phyloP scores from a whole-genome alignment of 805 yeast genomes.

The Kazachstania taianensis region DNA sequence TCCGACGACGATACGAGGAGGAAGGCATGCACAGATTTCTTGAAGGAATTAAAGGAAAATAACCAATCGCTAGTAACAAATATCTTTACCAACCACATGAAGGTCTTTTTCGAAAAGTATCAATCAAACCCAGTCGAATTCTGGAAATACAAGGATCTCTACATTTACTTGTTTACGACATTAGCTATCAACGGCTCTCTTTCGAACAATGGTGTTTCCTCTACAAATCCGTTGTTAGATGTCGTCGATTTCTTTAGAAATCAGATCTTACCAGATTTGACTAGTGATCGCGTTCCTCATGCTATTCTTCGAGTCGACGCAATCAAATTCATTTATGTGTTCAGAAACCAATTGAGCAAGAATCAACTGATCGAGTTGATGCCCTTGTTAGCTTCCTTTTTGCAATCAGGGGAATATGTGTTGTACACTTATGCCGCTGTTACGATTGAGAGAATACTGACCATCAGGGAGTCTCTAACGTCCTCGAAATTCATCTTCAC shows the following conservation, averaged over 20 bases:
- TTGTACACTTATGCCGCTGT: conserved; percentile 91
- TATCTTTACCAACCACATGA: conserved; percentile 63
- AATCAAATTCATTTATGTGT: conserved; percentile 77
- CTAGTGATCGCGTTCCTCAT: conserved; percentile 40
- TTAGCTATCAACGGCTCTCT: conserved; percentile 85
- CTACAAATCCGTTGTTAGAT: conserved; percentile 76
- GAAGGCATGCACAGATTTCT: conserved; percentile 84
- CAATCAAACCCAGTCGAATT: conserved; percentile 34
- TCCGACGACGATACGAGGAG: conserved; percentile 89
- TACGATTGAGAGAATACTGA: conserved; percentile 78
- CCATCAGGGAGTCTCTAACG: conserved; percentile 51
- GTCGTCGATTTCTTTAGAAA: conserved; percentile 76
- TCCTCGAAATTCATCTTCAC: conserved; percentile 51
- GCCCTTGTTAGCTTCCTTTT: conserved; percentile 65
- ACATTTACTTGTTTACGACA: conserved; percentile 76
- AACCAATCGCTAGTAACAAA: conserved; percentile 66
- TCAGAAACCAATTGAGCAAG: conserved; percentile 87
- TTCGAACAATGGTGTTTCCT: conserved; percentile 78
- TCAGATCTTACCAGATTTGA: conserved; percentile 74
- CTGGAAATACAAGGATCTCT: conserved; percentile 85
- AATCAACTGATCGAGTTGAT: conserved; percentile 69
- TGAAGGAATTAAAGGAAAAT: conserved; percentile 74
- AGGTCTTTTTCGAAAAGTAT: conserved; percentile 49
- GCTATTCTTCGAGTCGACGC: conserved; percentile 88
- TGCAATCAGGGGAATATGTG: conserved; percentile 58